Evolutionary conservation across 352 stramenopile species (phyloP).

Genomic region (Saprolegnia diclina): DNA sequence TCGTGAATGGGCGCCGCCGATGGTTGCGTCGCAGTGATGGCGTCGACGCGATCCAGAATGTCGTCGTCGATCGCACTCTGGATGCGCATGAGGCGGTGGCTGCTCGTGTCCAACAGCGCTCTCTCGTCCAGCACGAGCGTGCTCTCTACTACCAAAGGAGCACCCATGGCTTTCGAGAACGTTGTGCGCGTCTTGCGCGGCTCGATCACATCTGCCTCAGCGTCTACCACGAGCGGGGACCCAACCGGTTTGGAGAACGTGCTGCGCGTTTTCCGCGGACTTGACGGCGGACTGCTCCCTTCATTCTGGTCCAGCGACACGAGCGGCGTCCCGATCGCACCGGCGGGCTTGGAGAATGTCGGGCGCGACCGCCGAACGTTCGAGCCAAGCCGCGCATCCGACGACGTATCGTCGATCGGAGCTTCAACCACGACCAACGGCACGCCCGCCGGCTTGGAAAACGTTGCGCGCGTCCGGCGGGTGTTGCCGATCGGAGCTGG

Average conservation of each 20-base stretch:
- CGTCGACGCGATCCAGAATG: not conserved
- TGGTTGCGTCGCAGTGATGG: not conserved
- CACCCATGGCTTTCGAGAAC: not conserved
- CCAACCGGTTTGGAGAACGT: not conserved
- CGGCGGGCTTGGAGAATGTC: slow-evolving; percentile 4
- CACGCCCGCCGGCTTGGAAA: slow-evolving; percentile 1
- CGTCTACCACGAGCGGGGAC: not conserved
- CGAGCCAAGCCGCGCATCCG: not conserved
- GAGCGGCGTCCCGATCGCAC: not conserved
- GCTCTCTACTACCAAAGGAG: not conserved
- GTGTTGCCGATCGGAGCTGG: not conserved
- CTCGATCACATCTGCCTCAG: not conserved
- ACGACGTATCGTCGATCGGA: not conserved
- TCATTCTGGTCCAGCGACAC: not conserved
- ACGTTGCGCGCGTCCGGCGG: not conserved
- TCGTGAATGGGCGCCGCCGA: no score
- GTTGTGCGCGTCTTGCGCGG: not conserved
- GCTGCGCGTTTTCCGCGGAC: not conserved
- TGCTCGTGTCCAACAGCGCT: slow-evolving; percentile 1
- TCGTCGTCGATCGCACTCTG: slow-evolving; percentile 4
- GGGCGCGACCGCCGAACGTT: not conserved
- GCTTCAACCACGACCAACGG: not conserved
- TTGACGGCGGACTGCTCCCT: not conserved
- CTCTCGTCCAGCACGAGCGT: no score
- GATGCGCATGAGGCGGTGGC: not conserved